Conservation (phyloP, 768 basidiomycete species). For the Ramaria rubella region DNA sequence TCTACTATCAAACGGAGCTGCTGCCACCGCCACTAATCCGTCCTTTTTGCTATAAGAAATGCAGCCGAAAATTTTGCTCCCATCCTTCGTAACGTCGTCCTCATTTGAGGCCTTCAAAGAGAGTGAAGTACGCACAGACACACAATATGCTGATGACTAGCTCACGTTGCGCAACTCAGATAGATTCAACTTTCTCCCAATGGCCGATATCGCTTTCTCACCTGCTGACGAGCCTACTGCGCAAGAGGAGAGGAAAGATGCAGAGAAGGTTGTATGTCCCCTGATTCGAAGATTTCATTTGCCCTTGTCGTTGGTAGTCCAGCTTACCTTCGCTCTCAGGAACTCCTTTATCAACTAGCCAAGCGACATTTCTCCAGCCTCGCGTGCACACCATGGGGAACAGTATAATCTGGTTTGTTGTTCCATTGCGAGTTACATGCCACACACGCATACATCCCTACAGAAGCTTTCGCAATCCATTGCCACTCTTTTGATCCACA, state of each 20-base stretch:
- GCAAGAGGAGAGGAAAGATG: constrained; percentile 12
- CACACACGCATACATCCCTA: background rate
- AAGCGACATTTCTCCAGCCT: background rate
- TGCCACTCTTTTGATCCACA: background rate
- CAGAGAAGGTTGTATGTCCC: constrained; percentile 6
- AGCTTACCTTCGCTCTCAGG: background rate
- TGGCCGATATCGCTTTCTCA: constrained; percentile 12
- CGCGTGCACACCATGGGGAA: background rate
- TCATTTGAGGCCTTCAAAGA: constrained; percentile 3
- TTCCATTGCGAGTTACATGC: background rate
- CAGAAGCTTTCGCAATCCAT: background rate
- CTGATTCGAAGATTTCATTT: constrained; percentile 6
- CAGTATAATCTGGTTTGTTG: background rate
- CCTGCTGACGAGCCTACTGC: constrained; percentile 9
- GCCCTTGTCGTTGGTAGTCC: background rate
- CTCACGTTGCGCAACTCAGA: background rate
- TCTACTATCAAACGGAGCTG: too few species aligned
- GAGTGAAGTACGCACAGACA: background rate
- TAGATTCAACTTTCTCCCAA: constrained; percentile 11
- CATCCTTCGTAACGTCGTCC: background rate
- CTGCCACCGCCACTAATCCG: too few species aligned
- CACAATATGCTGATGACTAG: background rate
- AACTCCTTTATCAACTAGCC: background rate
- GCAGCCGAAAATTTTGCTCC: background rate
- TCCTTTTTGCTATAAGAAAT: constrained; percentile 4